Evolutionary conservation across 495 filamentous ascomycete genomes (phyloP).

Genomic region (Xylaria longipes): DNA sequence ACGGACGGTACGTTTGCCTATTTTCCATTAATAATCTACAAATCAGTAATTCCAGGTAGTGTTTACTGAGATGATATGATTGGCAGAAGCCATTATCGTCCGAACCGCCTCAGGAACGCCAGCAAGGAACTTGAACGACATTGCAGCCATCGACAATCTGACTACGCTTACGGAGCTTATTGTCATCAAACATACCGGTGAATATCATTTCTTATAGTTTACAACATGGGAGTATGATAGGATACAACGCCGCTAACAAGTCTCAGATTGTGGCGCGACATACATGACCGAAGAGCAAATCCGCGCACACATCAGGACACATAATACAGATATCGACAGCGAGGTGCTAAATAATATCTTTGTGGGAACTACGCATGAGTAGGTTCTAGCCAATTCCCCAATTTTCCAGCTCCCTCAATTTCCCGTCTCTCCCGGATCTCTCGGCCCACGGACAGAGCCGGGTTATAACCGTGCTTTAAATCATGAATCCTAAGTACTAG

Average conservation of each 20-base stretch:
- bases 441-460: not conserved
- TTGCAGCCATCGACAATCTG: not conserved
- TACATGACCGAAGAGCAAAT: conserved; percentile 14
- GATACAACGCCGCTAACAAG: not conserved
- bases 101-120: conserved; percentile 1
- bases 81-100: not conserved
- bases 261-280: not conserved
- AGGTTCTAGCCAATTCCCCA: not conserved
- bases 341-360: not conserved
- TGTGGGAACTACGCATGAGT: conserved; percentile 10
- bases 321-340: not conserved
- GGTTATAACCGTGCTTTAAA: not conserved
- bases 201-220: not conserved
- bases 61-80: not conserved
- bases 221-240: not conserved
- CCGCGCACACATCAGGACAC: conserved; percentile 7
- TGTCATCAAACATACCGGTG: conserved; percentile 14
- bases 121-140: conserved; percentile 14
- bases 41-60: not conserved
- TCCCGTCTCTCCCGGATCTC: not conserved
- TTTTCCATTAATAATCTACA: not conserved
- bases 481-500: not conserved
- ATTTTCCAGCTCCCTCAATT: no score
- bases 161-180: conserved; percentile 9
- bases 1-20: not conserved